Percentiles rank a stretch among this genome's conserved stretches.
Conservation (phyloP, 352 stramenopile genomes). For the Phytophthora quininea region DNA sequence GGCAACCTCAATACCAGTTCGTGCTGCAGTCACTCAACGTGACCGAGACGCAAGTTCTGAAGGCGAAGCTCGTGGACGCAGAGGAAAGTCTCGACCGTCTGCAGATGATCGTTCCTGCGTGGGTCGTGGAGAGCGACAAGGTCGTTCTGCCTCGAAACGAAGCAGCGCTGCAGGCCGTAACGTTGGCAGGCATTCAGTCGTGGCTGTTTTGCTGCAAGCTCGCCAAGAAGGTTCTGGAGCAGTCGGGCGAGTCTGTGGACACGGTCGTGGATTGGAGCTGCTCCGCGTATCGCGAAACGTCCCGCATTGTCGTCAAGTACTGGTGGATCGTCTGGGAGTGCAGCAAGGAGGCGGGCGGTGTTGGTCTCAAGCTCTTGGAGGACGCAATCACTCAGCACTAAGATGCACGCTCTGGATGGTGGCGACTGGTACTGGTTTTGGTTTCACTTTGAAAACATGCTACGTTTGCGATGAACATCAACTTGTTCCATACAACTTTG, state of each 20-base stretch:
- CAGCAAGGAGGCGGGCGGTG: slow-evolving; percentile 2
- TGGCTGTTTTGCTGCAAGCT: slow-evolving; percentile 27
- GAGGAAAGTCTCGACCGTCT: slow-evolving; percentile 30
- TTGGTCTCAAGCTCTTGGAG: slow-evolving; percentile 13
- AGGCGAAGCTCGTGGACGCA: slow-evolving; percentile 29
- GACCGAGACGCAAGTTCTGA: slow-evolving; percentile 33
- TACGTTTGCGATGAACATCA: no score
- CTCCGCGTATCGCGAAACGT: neutral
- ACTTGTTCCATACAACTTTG: no score
- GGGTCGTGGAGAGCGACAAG: slow-evolving; percentile 13
- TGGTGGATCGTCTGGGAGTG: slow-evolving; percentile 10
- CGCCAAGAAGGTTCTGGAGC: slow-evolving; percentile 16
- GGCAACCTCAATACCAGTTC: slow-evolving; percentile 38
- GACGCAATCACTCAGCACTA: neutral
- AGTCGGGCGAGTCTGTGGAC: slow-evolving; percentile 8
- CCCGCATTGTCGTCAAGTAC: slow-evolving; percentile 9
- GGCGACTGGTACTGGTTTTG: no score
- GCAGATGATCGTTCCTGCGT: slow-evolving; percentile 30
- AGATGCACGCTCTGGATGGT: no score
- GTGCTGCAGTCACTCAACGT: slow-evolving; percentile 34
- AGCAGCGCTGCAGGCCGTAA: slow-evolving; percentile 17
- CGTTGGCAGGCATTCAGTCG: slow-evolving; percentile 20
- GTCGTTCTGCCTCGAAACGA: slow-evolving; percentile 2
- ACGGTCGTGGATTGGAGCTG: slow-evolving; percentile 9
- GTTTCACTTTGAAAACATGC: no score